These are phyloP conservation scores for Auricularia cornea DNA, from an alignment of 768 basidiomycete genomes.

Conservation along the genomic window DNA sequence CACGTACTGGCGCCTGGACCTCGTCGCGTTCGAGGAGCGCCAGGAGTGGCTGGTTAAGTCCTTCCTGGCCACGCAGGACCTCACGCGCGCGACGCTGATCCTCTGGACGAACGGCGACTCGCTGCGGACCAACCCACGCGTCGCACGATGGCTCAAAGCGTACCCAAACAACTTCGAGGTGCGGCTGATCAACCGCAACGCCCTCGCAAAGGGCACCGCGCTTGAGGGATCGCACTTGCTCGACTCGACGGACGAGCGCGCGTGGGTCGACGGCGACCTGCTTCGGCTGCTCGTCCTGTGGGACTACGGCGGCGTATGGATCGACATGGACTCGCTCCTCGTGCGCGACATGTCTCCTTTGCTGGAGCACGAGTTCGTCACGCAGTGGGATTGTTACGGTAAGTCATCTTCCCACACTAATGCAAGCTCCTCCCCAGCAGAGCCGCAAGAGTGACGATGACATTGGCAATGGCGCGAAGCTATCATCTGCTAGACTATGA, in stretches of 20 bases:
- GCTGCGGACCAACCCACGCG: conserved; percentile 43
- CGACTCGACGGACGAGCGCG: conserved; percentile 59
- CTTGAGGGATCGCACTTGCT: conserved; percentile 60
- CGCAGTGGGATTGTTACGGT: conserved; percentile 99
- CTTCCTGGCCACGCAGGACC: conserved; percentile 87
- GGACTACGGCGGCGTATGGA: conserved; percentile 89
- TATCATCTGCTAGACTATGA: no score
- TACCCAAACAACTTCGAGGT: conserved; percentile 70
- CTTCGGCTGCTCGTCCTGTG: conserved; percentile 82
- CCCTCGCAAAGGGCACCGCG: conserved; percentile 66
- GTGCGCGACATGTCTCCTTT: conserved; percentile 82
- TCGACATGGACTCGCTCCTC: conserved; percentile 94
- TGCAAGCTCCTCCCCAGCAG: no score
- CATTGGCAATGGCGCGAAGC: no score
- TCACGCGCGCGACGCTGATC: conserved; percentile 52
- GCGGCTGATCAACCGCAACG: conserved; percentile 36
- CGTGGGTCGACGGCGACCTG: conserved; percentile 93
- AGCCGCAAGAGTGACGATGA: no score
- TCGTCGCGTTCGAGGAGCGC: conserved; percentile 68
- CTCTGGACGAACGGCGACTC: conserved; percentile 87
- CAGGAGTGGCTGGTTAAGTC: conserved; percentile 91
- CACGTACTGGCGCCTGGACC: conserved; percentile 90
- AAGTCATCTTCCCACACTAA: conserved; percentile 18
- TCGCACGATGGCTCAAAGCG: conserved; percentile 47
- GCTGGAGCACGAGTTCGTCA: conserved; percentile 91